Conservation (phyloP, 2,329 filamentous ascomycete species). For the Sporothrix luriei region DNA sequence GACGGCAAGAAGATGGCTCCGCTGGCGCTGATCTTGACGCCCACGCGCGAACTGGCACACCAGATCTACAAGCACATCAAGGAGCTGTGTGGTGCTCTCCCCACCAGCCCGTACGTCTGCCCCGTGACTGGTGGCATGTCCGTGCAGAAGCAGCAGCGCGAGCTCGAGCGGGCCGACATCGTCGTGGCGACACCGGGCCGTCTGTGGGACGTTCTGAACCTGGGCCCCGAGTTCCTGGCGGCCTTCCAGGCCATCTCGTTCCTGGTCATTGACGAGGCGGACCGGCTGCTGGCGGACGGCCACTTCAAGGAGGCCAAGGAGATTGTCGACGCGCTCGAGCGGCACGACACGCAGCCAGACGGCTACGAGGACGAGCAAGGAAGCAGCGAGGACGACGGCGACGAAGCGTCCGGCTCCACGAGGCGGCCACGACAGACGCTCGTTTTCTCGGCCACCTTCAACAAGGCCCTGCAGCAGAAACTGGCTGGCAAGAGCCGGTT, state of each 20-base stretch:
- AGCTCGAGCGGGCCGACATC: slow-evolving; percentile 81
- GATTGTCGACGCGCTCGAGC: slow-evolving; percentile 79
- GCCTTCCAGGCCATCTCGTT: slow-evolving; percentile 76
- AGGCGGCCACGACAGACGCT: slow-evolving; percentile 72
- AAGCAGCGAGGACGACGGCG: slow-evolving; percentile 47
- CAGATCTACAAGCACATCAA: slow-evolving; percentile 84
- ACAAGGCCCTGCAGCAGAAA: slow-evolving; percentile 88
- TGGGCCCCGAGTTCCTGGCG: slow-evolving; percentile 67
- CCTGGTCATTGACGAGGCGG: slow-evolving; percentile 90
- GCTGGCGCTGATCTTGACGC: slow-evolving; percentile 80
- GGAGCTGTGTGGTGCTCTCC: slow-evolving; percentile 65
- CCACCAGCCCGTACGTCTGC: slow-evolving; percentile 70
- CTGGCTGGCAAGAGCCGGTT: slow-evolving; percentile 74
- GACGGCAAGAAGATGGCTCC: slow-evolving; percentile 46
- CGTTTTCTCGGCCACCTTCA: slow-evolving; percentile 95
- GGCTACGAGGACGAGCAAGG: slow-evolving; percentile 48
- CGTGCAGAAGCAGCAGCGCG: slow-evolving; percentile 89
- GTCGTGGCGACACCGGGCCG: slow-evolving; percentile 92
- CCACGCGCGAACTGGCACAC: slow-evolving; percentile 90
- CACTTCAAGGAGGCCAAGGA: slow-evolving; percentile 94
- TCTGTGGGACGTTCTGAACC: slow-evolving; percentile 89
- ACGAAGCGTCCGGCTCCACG: slow-evolving; percentile 37
- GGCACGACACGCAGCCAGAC: slow-evolving; percentile 62
- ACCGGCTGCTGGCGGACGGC: slow-evolving; percentile 85
- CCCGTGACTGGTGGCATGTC: slow-evolving; percentile 91